A percentile compares a stretch with the other conserved stretches of the same genome.
Conservation (phyloP, 2,329 filamentous ascomycete species). For the Ilyonectria sp. region DNA sequence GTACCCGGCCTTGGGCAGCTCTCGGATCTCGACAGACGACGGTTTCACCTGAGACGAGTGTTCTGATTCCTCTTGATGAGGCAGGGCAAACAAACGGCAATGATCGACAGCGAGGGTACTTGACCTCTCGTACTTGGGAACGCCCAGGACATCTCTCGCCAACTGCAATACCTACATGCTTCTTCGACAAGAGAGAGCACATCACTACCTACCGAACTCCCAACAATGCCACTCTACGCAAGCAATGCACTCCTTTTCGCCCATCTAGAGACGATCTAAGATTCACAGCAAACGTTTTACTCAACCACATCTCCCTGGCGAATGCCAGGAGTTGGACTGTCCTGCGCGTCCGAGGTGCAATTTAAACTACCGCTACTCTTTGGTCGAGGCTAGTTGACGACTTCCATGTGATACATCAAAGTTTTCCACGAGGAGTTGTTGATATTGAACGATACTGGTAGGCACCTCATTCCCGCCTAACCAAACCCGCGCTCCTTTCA, state of each 20-base stretch:
- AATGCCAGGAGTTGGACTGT: too few relatives aligned
- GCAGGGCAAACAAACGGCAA: background rate
- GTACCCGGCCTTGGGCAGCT: conserved; percentile 1
- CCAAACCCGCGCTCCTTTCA: background rate
- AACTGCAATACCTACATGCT: background rate
- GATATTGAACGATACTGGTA: background rate
- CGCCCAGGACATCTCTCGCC: too few relatives aligned
- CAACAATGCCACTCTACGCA: background rate
- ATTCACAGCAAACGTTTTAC: background rate
- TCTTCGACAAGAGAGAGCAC: background rate
- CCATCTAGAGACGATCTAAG: too few relatives aligned
- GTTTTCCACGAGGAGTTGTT: background rate
- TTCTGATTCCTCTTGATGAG: background rate
- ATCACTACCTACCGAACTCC: background rate
- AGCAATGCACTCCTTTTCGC: background rate
- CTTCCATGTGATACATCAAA: background rate
- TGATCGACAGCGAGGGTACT: background rate
- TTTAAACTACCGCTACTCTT: background rate
- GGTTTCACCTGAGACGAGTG: background rate
- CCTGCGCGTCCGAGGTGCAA: background rate
- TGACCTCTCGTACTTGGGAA: background rate
- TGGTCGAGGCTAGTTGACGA: background rate
- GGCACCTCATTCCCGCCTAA: background rate
- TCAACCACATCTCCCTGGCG: background rate
- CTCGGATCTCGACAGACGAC: background rate